Evolutionary conservation across 371 early-diverging fungal genomes (phyloP), one percentile per base, ranked within the genome.

Genomic region (Coemansia sp.): DNA sequence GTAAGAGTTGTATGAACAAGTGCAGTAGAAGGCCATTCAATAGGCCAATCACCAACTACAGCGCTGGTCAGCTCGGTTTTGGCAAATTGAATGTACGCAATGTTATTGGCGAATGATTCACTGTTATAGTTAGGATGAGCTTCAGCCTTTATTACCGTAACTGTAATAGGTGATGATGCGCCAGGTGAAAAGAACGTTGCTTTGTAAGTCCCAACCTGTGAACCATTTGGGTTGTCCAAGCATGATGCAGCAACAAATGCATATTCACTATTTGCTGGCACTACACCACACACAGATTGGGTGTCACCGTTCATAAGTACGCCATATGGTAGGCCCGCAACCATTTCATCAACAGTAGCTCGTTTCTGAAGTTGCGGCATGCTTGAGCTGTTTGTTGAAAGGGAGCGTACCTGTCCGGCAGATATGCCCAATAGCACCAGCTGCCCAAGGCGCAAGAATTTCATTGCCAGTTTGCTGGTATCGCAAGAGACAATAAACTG

Each of bases 211-310:
- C 47, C 57, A 7, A 56, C 29, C 34, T 34, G 34, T 54, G 54
- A 42, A 6, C 47, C 22, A 18, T 29, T 65, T 55, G 45, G 2
- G 11, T 18, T n/a, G 56, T 52, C 18, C 26, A 66, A 45, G 48
- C 56, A 56, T 22, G 48, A 34, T 27, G 67, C 65, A 31, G 65
- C 37, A 24, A 67, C 63, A 56, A 48, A 64, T n/a, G 53, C 48
- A 21, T 39, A 52, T 22, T 18, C 22, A 4, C 40, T 13, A 27
- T 34, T 54, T 16, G 47, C 47, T 10, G 67, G 56, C 1, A 54
- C 66, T 7, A 55, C 50, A 4, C 52, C 57, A 6, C 57, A 58
- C 5, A 65, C 56, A 5, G 56, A 56, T 34, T 56, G 56, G 3
- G 56, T 34, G 27, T 56, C 18, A 5, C 56, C 56, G 16, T 56